These are phyloP conservation scores for Thalassiosira oceanica DNA, from an alignment of 352 stramenopile genomes.

Conservation along the genomic window DNA sequence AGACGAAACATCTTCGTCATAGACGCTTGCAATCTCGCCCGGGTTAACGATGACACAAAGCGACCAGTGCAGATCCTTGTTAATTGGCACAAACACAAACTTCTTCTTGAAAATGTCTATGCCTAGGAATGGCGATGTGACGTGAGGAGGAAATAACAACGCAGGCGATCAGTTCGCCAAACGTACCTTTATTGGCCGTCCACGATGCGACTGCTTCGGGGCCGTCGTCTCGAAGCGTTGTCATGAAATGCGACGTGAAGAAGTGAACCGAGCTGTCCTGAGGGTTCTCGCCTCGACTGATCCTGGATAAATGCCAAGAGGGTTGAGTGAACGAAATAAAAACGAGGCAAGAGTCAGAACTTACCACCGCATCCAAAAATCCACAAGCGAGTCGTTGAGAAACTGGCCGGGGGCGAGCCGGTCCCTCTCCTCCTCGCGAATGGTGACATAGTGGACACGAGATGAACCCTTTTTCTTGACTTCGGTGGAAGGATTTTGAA, in stretches of 20 bases:
- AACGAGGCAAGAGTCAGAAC: conserved; percentile 15
- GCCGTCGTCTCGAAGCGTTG: conserved; percentile 84
- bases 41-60: conserved; percentile 81
- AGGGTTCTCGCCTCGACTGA: conserved; percentile 51
- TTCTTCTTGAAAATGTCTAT: conserved; percentile 80
- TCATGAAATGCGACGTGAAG: conserved; percentile 95
- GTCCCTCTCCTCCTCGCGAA: conserved; percentile 87
- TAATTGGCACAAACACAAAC: conserved; percentile 81
- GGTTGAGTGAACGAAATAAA: conserved; percentile 9
- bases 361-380: conserved; percentile 83
- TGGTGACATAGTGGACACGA: conserved; percentile 58
- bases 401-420: conserved; percentile 88
- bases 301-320: conserved; percentile 44
- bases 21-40: conserved; percentile 46
- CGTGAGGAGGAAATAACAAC: too few species aligned
- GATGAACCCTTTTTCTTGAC: conserved; percentile 14
- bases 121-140: too few species aligned
- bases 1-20: conserved; percentile 15
- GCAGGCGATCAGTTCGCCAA: too few species aligned
- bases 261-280: conserved; percentile 81
- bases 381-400: conserved; percentile 83
- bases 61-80: conserved; percentile 80
- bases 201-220: conserved; percentile 67
- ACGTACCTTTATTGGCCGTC: conserved; percentile 73
- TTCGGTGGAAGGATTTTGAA: conserved; percentile 3